Evolutionary conservation across 2,329 filamentous ascomycete genomes (phyloP), one percentile per base, ranked within the genome.

Genomic region (Hymenoscyphus repandus): DNA sequence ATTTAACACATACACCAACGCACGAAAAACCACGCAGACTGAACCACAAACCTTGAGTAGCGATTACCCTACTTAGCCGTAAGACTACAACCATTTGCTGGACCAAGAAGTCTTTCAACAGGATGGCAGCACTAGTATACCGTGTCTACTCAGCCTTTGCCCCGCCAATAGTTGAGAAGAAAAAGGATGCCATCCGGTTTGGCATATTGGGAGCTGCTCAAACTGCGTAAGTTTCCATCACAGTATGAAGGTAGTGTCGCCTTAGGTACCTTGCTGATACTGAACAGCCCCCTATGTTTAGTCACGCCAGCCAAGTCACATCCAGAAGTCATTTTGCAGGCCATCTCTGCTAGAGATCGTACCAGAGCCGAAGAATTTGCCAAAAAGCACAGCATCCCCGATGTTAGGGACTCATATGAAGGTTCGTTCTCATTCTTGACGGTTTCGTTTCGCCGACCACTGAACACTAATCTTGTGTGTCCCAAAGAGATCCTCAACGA

Each of bases 221-320:
- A 27, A 51, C 46, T 47, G 54, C 44, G 54, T 55, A 32, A 49
- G 52, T 55, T 18, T 17, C 44, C 38, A 22, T 31, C 36, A 9
- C 10, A 10, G 36, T 39, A 12, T 15, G 6, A 12, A 15, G 36
- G 7, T 40, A 32, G 2, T 30, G 9, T 6, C 15, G 12, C 15
- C n/a, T 39, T 39, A 12, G 37, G 18, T 39, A 13, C 27, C 13
- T 45, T 39, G 7, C 45, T 52, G 30, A 48, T 34, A 48, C 12
- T 37, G 6, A 31, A 42, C 50, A 73, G 68, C 7, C 70, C 71
- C 0, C 36, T 65, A 22, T 68, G 68, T 6, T 55, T 78, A 17
- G 70, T 79, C 37, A 61, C 53, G 1, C 76, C 78, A 0, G 75
- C 76, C 11, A 72, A 69, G 52, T 71, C 69, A 5, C 78, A 82